Base-by-base conservation (phyloP, 2,329 filamentous ascomycete genomes). In the Tolypocladium capitatum region DNA sequence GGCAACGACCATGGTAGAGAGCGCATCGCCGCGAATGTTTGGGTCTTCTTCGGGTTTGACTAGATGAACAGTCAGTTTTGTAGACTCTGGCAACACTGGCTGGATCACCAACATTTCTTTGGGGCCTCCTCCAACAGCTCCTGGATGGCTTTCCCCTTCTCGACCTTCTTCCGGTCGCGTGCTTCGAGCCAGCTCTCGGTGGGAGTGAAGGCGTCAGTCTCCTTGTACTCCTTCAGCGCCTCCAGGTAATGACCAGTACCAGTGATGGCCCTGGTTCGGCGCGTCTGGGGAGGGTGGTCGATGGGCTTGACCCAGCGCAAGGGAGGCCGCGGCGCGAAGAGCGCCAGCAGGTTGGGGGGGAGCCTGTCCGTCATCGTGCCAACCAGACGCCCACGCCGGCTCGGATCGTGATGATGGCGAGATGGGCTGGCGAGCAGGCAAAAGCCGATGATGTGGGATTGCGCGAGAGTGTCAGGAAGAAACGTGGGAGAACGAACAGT, bases 171-270 rank as follows among this genome's bases (percentile, higher is more conserved):
- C 53, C 90, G 83, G 67, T 94, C 87, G 68, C 86, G 85, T 59
- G 78, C 77, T 69, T 97, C 82, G 57, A 96, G 74, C 88, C 89
- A 95, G 65, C 89, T 94, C 69, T 97, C 92, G 1, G 88, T 94
- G 4, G 89, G 83, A 47, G 80, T 70, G 60, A 88, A 94, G 7
- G 76, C 74, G 54, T 89, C 83, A 10, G 82, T 82, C 56, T 88
- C 80, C 63, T 85, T 85, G 69, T 94, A 91, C 46, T 86, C 79
- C 51, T 83, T 72, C 34, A 94, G 71, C 24, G 81, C 81, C 18
- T 82, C 76, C 21, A 97, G 72, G 60, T 79, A 96, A 44, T 80
- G 75, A 21, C 81, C 87, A 49, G 97, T 64, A 46, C 88, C 87
- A 21, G 73, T 72, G 53, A 96, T 80, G 47, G 76, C 70, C 51